These are phyloP conservation scores for Mortierella sp. DNA, from an alignment of 371 early-diverging fungal genomes.

Conservation along the genomic window DNA sequence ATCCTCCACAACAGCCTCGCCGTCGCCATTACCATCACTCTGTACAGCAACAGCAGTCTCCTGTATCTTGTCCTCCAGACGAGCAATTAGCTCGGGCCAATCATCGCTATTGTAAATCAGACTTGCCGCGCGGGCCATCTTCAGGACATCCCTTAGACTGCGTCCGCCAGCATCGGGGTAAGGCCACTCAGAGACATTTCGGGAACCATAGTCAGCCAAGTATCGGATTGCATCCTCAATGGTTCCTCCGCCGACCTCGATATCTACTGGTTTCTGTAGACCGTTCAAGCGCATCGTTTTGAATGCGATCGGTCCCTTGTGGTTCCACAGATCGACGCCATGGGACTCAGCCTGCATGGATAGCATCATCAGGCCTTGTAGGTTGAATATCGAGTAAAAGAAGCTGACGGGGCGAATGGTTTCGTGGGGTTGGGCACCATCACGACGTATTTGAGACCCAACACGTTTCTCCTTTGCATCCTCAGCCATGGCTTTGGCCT, in stretches of 20 bases:
- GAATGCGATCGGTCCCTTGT: conserved; percentile 30
- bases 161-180: conserved; percentile 50
- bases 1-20: conserved; percentile 9
- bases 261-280: not conserved
- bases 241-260: conserved; percentile 52
- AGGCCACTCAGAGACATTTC: conserved; percentile 63
- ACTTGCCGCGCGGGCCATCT: conserved; percentile 61
- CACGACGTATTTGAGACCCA: conserved; percentile 48
- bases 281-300: conserved; percentile 22
- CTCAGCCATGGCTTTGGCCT: conserved; percentile 36
- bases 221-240: conserved; percentile 63
- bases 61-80: conserved; percentile 43
- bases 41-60: conserved; percentile 15
- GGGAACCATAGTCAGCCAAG: conserved; percentile 61
- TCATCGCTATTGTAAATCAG: conserved; percentile 60
- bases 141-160: conserved; percentile 45
- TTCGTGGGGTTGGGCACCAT: conserved; percentile 63
- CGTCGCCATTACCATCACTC: not conserved
- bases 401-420: conserved; percentile 54
- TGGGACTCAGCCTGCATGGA: conserved; percentile 44
- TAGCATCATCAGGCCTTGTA: conserved; percentile 58
- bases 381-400: conserved; percentile 62
- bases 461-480: conserved; percentile 45
- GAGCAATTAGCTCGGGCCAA: conserved; percentile 36
- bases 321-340: conserved; percentile 48